Evolutionary conservation across 2,329 filamentous ascomycete genomes (phyloP).

Genomic region (Meredithiella fracta): DNA sequence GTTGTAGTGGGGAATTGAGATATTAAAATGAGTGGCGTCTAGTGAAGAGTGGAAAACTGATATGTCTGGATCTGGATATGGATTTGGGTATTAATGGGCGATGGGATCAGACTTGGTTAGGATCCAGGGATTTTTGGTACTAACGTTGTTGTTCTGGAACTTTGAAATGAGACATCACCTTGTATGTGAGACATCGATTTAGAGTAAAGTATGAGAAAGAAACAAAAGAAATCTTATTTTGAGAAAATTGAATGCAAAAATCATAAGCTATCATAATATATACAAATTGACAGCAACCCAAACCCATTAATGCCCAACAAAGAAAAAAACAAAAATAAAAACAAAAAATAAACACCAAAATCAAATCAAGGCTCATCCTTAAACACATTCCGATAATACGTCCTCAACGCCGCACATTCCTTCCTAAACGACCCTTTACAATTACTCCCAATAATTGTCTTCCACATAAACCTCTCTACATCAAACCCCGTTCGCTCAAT

Average conservation of each 20-base stretch:
- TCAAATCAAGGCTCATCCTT: constrained; percentile 6
- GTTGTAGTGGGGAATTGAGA: no score
- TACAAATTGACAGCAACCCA: neutral
- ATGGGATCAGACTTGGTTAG: no score
- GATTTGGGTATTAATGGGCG: no score
- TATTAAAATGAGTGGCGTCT: no score
- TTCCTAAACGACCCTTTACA: constrained; percentile 9
- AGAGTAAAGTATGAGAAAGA: no score
- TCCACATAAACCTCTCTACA: constrained; percentile 11
- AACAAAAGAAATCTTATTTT: no score
- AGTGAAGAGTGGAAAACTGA: no score
- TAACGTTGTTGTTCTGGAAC: no score
- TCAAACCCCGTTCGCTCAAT: constrained; percentile 9
- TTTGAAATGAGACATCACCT: no score
- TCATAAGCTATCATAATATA: neutral
- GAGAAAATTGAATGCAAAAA: neutral
- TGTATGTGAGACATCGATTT: no score
- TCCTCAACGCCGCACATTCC: constrained; percentile 10
- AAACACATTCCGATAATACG: constrained; percentile 12
- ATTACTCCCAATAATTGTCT: constrained; percentile 7
- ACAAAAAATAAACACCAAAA: neutral
- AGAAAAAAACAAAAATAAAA: neutral
- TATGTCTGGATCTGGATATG: no score
- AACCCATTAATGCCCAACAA: neutral
- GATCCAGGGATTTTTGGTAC: no score